Conservation (phyloP, 306 rosid species). For the Castanea mollissima region DNA sequence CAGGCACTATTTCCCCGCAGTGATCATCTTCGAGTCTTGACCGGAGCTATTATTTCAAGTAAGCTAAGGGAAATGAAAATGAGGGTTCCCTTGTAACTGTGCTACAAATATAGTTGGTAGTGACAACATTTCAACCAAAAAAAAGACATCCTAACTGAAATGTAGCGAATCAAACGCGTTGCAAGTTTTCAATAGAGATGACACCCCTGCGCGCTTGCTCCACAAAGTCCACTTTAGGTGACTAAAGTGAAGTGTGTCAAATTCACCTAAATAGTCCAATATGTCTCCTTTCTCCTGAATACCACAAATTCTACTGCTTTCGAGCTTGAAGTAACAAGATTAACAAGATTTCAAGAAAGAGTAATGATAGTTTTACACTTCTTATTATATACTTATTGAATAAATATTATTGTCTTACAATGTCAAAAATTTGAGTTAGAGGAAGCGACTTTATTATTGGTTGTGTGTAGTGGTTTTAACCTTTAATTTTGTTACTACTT, state of each 20-base stretch:
- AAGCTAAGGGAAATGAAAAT: no score
- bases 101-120: neutral
- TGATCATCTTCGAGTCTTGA: neutral
- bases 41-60: neutral
- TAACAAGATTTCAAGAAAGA: no score
- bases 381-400: no score
- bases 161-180: neutral
- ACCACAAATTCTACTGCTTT: no score
- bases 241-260: neutral
- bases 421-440: no score
- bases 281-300: no score
- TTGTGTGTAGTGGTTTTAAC: rapidly evolving
- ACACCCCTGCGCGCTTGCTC: neutral
- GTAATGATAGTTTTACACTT: no score
- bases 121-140: neutral
- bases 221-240: neutral
- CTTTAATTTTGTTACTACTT: no score
- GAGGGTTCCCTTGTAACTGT: neutral
- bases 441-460: rapidly evolving
- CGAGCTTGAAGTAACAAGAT: no score
- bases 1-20: neutral
- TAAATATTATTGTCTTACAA: no score
- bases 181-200: no score
- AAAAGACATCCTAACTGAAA: neutral
- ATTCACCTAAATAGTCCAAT: neutral